Conservation (phyloP, 805 yeast species). For the Saccharomyces eubayanus region DNA sequence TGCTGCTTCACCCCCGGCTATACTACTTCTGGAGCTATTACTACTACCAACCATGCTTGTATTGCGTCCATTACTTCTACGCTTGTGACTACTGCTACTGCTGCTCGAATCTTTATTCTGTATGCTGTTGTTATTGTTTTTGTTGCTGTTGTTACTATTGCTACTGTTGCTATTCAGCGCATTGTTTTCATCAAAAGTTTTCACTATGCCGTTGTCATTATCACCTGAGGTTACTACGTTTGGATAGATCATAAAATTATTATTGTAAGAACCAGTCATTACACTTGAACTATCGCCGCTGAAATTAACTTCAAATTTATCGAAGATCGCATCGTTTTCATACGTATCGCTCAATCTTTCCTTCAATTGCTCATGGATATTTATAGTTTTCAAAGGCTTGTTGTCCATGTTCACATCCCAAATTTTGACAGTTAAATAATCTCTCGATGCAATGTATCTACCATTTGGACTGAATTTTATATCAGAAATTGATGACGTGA, state of each 20-base stretch:
- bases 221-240: slow-evolving; percentile 46
- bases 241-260: slow-evolving; percentile 94
- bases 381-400: slow-evolving; percentile 87
- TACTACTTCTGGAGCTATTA: slow-evolving; percentile 5
- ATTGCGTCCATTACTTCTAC: background rate
- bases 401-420: slow-evolving; percentile 98
- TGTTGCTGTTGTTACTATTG: slow-evolving; percentile 4
- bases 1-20: slow-evolving; percentile 3
- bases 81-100: slow-evolving; percentile 4
- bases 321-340: slow-evolving; percentile 97
- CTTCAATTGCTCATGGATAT: slow-evolving; percentile 90
- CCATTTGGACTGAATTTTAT: slow-evolving; percentile 90
- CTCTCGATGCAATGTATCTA: slow-evolving; percentile 90
- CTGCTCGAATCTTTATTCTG: slow-evolving; percentile 2
- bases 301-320: slow-evolving; percentile 93
- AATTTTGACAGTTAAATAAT: slow-evolving; percentile 91
- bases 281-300: slow-evolving; percentile 86
- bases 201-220: slow-evolving; percentile 12
- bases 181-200: slow-evolving; percentile 9
- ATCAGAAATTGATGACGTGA: slow-evolving; percentile 88
- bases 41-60: slow-evolving; percentile 1
- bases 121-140: slow-evolving; percentile 1
- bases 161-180: slow-evolving; percentile 6
- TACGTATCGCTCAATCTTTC: slow-evolving; percentile 93
- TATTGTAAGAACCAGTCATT: slow-evolving; percentile 96